phyloP scores from a whole-genome alignment of 208 protist species.

The Trypanosomatidae sp. region DNA sequence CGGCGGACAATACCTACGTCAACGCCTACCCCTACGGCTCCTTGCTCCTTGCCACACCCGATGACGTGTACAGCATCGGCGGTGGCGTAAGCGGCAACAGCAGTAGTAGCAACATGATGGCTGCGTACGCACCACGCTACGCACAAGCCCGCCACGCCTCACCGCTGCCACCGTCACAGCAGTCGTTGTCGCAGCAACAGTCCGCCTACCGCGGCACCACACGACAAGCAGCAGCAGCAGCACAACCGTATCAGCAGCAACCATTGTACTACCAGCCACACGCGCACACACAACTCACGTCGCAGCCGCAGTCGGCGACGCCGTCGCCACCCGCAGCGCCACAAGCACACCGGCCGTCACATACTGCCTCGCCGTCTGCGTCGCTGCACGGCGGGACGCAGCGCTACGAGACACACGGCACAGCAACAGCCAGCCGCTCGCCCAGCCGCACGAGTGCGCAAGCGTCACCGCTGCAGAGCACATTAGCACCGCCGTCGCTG shows the following conservation, averaged over 20 bases:
- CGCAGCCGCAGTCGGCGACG: constrained; percentile 3
- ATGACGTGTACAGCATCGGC: neutral
- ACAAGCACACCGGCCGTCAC: no score
- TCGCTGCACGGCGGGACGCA: no score
- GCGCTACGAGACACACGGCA: no score
- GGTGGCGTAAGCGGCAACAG: neutral
- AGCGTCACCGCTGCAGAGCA: no score
- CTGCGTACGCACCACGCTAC: no score
- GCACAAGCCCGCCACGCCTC: no score
- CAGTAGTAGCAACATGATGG: no score
- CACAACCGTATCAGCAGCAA: constrained; percentile 2
- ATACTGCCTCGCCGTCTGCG: no score
- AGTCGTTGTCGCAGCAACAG: constrained; percentile 1
- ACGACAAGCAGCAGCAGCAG: constrained; percentile 4
- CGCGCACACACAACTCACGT: neutral
- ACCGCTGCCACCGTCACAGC: no score
- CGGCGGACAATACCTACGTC: constrained; percentile 14
- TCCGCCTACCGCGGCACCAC: neutral
- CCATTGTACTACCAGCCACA: constrained; percentile 2
- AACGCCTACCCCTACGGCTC: constrained; percentile 49
- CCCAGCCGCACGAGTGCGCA: no score
- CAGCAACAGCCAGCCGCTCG: no score
- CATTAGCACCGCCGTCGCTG: no score
- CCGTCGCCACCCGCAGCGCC: neutral
- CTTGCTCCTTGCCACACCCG: constrained; percentile 37